Evolutionary conservation across 1,284 basidiomycete species (phyloP).

Genomic region (Cryptococcus floricola): DNA sequence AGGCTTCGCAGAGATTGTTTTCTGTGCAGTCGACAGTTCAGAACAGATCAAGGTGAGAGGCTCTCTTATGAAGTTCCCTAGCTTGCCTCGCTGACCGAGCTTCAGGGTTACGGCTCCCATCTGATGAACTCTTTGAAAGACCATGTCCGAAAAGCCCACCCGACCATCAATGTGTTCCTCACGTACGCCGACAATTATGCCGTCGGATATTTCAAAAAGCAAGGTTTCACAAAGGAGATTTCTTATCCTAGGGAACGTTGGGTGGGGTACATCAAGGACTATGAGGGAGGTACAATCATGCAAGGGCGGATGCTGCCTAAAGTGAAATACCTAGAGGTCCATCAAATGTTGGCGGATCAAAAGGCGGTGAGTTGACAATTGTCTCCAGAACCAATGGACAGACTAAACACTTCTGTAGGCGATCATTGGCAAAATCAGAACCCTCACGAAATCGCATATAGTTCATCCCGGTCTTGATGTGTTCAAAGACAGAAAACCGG

Average conservation of each 20-base stretch:
- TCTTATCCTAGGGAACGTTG: slow-evolving; percentile 82
- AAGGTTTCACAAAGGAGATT: slow-evolving; percentile 97
- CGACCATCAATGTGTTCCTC: slow-evolving; percentile 83
- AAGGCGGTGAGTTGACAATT: slow-evolving; percentile 58
- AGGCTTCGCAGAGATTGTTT: slow-evolving; percentile 96
- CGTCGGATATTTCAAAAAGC: slow-evolving; percentile 98
- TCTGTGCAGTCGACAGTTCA: slow-evolving; percentile 93
- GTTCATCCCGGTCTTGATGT: slow-evolving; percentile 76
- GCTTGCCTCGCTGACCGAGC: neutral
- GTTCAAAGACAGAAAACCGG: slow-evolving; percentile 58
- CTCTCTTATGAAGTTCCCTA: neutral
- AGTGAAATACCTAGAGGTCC: slow-evolving; percentile 83
- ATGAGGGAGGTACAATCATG: slow-evolving; percentile 99
- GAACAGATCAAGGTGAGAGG: slow-evolving; percentile 87
- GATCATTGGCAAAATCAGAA: slow-evolving; percentile 80
- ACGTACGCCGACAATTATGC: slow-evolving; percentile 99
- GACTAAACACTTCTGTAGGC: slow-evolving; percentile 50
- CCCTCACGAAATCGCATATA: slow-evolving; percentile 80
- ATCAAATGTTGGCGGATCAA: slow-evolving; percentile 72
- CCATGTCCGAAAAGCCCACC: slow-evolving; percentile 77
- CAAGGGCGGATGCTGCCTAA: slow-evolving; percentile 92
- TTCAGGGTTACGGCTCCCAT: slow-evolving; percentile 92
- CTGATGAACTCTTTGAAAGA: slow-evolving; percentile 99
- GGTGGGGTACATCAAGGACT: slow-evolving; percentile 99
- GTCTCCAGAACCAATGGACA: neutral